These are phyloP conservation scores for Colletotrichum melonis DNA, from an alignment of 2,329 filamentous ascomycete species.

Conservation along the genomic window DNA sequence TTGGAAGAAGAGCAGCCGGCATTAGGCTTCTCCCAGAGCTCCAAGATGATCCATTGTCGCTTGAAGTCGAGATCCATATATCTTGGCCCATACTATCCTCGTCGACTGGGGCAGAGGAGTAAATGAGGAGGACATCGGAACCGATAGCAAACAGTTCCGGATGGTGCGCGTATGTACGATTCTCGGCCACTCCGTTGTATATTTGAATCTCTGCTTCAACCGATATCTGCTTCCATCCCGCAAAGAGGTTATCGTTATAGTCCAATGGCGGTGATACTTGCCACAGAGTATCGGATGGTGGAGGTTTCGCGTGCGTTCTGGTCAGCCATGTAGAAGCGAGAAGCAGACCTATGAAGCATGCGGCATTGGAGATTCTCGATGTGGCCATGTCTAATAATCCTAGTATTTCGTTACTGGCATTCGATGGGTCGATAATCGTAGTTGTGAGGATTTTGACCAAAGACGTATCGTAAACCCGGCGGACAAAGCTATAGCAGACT, in stretches of 20 bases:
- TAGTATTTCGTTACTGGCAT: not conserved
- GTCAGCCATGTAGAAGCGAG: not conserved
- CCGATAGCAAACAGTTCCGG: constrained; percentile 39
- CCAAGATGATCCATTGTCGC: constrained; percentile 39
- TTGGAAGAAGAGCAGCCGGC: constrained; percentile 40
- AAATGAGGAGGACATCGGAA: constrained; percentile 36
- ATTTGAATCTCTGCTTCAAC: constrained; percentile 38
- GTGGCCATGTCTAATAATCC: not conserved
- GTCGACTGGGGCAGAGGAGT: constrained; percentile 40
- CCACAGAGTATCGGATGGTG: constrained; percentile 36
- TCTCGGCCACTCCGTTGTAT: constrained; percentile 38
- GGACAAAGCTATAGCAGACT: too few relatives aligned
- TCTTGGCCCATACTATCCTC: constrained; percentile 43
- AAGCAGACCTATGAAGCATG: not conserved
- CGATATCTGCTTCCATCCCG: constrained; percentile 41
- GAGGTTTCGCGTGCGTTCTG: constrained; percentile 1
- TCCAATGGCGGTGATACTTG: constrained; percentile 37
- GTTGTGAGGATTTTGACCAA: too few relatives aligned
- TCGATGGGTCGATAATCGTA: too few relatives aligned
- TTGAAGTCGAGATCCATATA: constrained; percentile 38
- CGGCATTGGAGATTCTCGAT: not conserved
- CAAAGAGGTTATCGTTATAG: constrained; percentile 39
- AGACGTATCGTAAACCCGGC: too few relatives aligned
- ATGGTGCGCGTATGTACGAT: constrained; percentile 41
- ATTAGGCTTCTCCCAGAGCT: constrained; percentile 33